Evolutionary conservation across 2,329 filamentous ascomycete species (phyloP).

Genomic region (Alternaria gaisen): DNA sequence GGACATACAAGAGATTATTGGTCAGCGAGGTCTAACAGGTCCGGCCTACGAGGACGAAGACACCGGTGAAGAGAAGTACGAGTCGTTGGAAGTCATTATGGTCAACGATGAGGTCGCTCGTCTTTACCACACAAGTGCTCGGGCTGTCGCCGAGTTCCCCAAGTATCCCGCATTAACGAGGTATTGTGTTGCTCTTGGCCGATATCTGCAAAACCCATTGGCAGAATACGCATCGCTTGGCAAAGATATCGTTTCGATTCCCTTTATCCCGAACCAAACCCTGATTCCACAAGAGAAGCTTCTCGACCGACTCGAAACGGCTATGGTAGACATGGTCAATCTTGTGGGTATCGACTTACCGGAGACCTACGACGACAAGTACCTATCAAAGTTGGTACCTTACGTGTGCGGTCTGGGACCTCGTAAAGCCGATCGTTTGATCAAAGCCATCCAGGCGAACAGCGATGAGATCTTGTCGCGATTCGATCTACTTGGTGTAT

Average conservation of each 20-base stretch:
- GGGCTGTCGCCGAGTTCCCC: conserved; percentile 82
- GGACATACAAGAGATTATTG: conserved; percentile 80
- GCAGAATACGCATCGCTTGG: conserved; percentile 96
- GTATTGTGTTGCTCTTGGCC: conserved; percentile 89
- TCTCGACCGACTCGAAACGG: conserved; percentile 86
- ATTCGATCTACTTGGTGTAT: conserved; percentile 87
- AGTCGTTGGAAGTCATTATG: conserved; percentile 85
- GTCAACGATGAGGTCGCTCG: conserved; percentile 98
- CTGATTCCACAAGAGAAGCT: conserved; percentile 89
- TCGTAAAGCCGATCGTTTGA: conserved; percentile 82
- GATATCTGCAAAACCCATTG: conserved; percentile 93
- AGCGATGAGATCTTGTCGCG: conserved; percentile 85
- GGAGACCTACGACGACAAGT: conserved; percentile 81
- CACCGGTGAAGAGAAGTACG: conserved; percentile 73
- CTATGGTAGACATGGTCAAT: conserved; percentile 98
- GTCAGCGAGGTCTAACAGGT: conserved; percentile 78
- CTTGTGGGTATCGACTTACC: conserved; percentile 95
- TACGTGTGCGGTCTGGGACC: conserved; percentile 92
- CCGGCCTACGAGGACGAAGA: conserved; percentile 83
- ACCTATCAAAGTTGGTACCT: conserved; percentile 86
- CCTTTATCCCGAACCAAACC: conserved; percentile 89
- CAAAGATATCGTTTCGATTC: conserved; percentile 84
- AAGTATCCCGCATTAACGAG: conserved; percentile 78
- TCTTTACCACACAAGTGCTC: conserved; percentile 88
- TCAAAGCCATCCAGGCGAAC: conserved; percentile 92